Evolutionary conservation across 2,329 filamentous ascomycete genomes (phyloP).

Genomic region (Xylariomycetidae sp.): DNA sequence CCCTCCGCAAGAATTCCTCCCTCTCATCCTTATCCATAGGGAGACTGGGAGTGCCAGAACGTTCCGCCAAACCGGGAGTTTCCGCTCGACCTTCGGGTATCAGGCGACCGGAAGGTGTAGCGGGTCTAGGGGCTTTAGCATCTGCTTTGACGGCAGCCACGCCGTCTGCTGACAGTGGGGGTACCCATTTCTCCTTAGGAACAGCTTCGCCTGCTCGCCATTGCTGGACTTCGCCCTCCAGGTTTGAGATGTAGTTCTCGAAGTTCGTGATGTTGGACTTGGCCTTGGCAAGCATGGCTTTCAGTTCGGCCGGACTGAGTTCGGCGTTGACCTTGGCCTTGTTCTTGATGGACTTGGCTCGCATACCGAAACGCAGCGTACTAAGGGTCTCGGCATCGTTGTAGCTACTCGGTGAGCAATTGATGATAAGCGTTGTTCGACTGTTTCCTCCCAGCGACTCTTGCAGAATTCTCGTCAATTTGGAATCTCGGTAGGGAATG

Average conservation of each 20-base stretch:
- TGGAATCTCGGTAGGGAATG: conserved; percentile 94
- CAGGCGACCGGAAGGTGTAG: conserved; percentile 46
- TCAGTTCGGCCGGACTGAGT: conserved; percentile 91
- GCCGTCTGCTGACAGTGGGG: conserved; percentile 53
- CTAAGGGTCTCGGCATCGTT: conserved; percentile 93
- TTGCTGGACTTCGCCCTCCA: conserved; percentile 77
- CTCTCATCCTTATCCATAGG: conserved; percentile 92
- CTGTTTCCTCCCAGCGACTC: conserved; percentile 97
- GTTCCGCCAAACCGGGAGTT: conserved; percentile 65
- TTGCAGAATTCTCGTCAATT: conserved; percentile 94
- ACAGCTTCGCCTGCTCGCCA: conserved; percentile 89
- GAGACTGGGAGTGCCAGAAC: conserved; percentile 79
- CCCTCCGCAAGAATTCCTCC: conserved; percentile 88
- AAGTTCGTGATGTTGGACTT: conserved; percentile 85
- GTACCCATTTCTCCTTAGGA: conserved; percentile 82
- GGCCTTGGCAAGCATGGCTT: conserved; percentile 84
- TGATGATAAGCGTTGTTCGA: conserved; percentile 96
- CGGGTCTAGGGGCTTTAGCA: conserved; percentile 41
- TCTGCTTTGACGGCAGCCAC: conserved; percentile 38
- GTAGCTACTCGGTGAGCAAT: conserved; percentile 97
- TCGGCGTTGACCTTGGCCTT: conserved; percentile 99
- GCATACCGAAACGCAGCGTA: conserved; percentile 88
- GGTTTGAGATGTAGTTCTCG: conserved; percentile 73
- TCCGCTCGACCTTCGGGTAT: conserved; percentile 54
- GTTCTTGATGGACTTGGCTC: conserved; percentile 98